phyloP scores from a whole-genome alignment of 495 filamentous ascomycete genomes.

The Parmelia sp. region DNA sequence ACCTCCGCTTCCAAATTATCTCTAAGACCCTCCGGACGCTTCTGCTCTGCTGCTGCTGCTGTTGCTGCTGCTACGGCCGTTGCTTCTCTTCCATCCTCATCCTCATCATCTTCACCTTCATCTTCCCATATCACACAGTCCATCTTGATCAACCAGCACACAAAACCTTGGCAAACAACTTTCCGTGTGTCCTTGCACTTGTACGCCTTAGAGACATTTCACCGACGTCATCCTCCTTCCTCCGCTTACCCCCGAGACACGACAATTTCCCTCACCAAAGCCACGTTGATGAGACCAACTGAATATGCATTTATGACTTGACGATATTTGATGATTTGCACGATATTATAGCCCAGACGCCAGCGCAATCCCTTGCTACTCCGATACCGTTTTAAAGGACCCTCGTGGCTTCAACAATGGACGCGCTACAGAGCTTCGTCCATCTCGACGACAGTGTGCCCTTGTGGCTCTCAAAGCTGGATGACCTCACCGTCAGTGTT shows the following conservation, averaged over 20 bases:
- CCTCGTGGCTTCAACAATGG: slow-evolving; percentile 39
- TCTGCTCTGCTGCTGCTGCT: too few species aligned
- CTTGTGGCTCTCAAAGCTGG: slow-evolving; percentile 59
- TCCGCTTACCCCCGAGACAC: neutral
- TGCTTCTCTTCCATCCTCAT: neutral
- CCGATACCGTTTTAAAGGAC: neutral
- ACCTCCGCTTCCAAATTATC: slow-evolving; percentile 2
- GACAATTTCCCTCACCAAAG: neutral
- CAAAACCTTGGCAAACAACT: neutral
- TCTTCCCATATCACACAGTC: neutral
- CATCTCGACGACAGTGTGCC: slow-evolving; percentile 53
- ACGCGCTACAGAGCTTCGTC: slow-evolving; percentile 58
- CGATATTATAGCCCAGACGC: neutral
- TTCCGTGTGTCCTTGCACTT: neutral
- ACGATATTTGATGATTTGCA: slow-evolving; percentile 19
- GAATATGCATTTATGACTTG: slow-evolving; percentile 17
- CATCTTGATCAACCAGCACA: neutral
- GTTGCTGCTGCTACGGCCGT: neutral
- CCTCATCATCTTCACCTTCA: neutral
- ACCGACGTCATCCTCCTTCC: neutral
- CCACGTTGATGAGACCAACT: neutral
- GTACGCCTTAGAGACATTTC: neutral
- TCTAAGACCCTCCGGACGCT: neutral
- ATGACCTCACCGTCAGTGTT: slow-evolving; percentile 63
- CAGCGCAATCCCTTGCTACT: neutral